phyloP scores from a whole-genome alignment of 441 rosid species.

The Corymbia citriodora region DNA sequence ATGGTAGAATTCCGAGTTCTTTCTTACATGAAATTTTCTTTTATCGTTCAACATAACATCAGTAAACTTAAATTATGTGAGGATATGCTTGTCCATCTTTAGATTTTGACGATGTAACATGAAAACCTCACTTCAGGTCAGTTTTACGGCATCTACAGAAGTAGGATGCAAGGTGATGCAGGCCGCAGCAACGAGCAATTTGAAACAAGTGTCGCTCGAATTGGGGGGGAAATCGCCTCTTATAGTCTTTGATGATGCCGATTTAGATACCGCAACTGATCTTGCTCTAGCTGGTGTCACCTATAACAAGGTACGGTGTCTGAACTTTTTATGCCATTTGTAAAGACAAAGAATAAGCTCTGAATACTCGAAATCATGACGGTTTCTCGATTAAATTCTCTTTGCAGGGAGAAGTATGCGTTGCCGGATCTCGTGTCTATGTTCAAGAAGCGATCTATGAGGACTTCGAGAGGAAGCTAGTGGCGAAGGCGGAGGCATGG shows the following conservation, averaged over 20 bases:
- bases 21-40: neutral
- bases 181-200: slow-evolving; percentile 75
- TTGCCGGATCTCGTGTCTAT: slow-evolving; percentile 72
- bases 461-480: slow-evolving; percentile 40
- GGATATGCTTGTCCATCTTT: neutral
- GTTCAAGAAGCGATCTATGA: slow-evolving; percentile 87
- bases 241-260: slow-evolving; percentile 81
- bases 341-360: neutral
- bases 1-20: slow-evolving; percentile 20
- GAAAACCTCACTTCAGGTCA: slow-evolving; percentile 29
- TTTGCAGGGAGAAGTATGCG: slow-evolving; percentile 74
- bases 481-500: slow-evolving; percentile 57
- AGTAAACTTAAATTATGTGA: neutral
- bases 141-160: slow-evolving; percentile 86
- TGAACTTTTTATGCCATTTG: neutral
- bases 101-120: neutral
- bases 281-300: slow-evolving; percentile 49
- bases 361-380: neutral
- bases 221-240: slow-evolving; percentile 93
- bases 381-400: neutral
- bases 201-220: slow-evolving; percentile 72
- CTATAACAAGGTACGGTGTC: slow-evolving; percentile 41
- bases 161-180: slow-evolving; percentile 73
- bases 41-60: neutral
- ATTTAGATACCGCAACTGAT: slow-evolving; percentile 41